Conservation (phyloP, 1,284 basidiomycete species). For the Trametes versicolor region DNA sequence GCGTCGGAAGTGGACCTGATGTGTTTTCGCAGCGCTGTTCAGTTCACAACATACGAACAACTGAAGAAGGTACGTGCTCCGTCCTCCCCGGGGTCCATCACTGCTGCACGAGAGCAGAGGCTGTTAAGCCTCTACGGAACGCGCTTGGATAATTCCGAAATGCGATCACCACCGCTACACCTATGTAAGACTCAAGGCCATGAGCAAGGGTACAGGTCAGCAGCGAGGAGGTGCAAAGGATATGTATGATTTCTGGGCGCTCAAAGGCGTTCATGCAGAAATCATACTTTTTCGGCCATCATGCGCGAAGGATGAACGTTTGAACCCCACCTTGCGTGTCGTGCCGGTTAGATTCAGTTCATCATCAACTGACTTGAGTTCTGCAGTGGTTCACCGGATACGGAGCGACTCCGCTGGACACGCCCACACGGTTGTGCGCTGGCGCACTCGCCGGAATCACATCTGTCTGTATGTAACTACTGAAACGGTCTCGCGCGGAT, state of each 20-base stretch:
- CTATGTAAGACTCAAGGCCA: no score
- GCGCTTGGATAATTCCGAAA: no score
- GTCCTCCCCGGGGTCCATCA: no score
- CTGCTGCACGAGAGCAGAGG: no score
- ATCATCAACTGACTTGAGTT: constrained; percentile 36
- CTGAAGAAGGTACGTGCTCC: constrained; percentile 75
- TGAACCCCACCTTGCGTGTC: not conserved
- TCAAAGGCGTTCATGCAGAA: no score
- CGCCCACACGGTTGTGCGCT: constrained; percentile 81
- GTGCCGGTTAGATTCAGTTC: constrained; percentile 22
- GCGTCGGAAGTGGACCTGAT: constrained; percentile 4
- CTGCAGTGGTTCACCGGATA: constrained; percentile 73
- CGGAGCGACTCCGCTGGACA: constrained; percentile 81
- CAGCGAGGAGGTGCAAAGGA: no score
- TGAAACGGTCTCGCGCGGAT: constrained; percentile 13
- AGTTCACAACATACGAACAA: constrained; percentile 93
- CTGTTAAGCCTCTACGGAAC: no score
- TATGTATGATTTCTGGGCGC: no score
- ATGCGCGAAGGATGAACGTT: no score
- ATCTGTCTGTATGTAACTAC: constrained; percentile 58
- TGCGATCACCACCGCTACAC: no score
- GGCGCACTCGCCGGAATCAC: constrained; percentile 93
- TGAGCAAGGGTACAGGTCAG: no score
- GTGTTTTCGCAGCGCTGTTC: constrained; percentile 71
- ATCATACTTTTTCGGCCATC: no score